Evolutionary conservation across 1,139 yeast species (phyloP).

Genomic region (Protomyces macrosporus): DNA sequence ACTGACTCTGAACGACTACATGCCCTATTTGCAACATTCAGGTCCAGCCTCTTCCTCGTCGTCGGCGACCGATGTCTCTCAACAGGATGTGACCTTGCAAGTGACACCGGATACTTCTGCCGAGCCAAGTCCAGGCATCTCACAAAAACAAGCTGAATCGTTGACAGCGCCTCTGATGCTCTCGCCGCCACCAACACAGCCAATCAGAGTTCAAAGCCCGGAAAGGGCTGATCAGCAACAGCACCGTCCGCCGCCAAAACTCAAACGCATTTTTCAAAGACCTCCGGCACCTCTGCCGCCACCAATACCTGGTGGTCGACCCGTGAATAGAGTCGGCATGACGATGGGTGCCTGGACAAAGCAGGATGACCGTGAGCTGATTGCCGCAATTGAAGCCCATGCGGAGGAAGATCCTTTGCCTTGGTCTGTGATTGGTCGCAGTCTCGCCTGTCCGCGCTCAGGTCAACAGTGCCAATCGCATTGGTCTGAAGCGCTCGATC

Average conservation of each 20-base stretch:
- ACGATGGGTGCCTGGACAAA: background rate
- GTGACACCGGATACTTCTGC: background rate
- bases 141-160: background rate
- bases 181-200: background rate
- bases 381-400: background rate
- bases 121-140: background rate
- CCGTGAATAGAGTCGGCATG: background rate
- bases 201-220: too few species aligned
- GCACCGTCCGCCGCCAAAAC: background rate
- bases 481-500: slow-evolving; percentile 81
- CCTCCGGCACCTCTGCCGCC: background rate
- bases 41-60: background rate
- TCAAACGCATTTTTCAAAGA: background rate
- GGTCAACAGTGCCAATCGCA: slow-evolving; percentile 94
- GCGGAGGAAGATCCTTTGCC: background rate
- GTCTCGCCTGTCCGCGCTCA: slow-evolving; percentile 46
- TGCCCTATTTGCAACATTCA: background rate
- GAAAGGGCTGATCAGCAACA: background rate
- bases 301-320: background rate
- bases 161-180: background rate
- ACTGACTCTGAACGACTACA: background rate
- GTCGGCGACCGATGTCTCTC: background rate
- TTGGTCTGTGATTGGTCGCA: background rate
- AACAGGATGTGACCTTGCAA: too few species aligned
- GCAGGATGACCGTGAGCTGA: background rate